Base-by-base conservation (phyloP, 257 asterid species). In the Lithospermum erythrorhizon region DNA sequence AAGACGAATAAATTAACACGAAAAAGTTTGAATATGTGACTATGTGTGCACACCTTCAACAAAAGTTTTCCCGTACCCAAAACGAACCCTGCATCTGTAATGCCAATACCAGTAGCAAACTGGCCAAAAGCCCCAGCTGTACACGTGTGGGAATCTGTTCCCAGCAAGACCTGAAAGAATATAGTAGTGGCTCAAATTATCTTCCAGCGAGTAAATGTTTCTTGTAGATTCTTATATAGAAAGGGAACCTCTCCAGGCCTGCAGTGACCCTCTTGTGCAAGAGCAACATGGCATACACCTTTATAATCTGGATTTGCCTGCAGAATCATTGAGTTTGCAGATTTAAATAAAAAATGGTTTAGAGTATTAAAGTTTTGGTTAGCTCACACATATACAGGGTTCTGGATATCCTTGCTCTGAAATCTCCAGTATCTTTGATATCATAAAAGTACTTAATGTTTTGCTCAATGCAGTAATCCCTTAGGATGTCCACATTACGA, bases 81-180 rank as follows among this genome's bases (percentile, higher is more conserved):
- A 27, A 93, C 96, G 56, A 93, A 93, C 30, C 97, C 96, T 0
- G 99, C 88, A 93, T 93, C 97, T 61, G 98, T 93, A 68, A 70
- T 86, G 63, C 98, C 97, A 70, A 89, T 89, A 70, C 97, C 96
- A 68, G 95, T 84, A 41, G 98, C 89, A 77, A 93, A 86, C 67
- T 89, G 97, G 57, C 98, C 97, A 79, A 89, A 93, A 67, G 97
- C 98, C 65, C 98, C 97, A 30, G 97, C 97, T 23, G 97, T 89
- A 74, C 97, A 89, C 9, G 97, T 89, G 73, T 88, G 97, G 1
- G 95, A 86, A 74, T 91, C 97, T 37, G 95, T 93, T 66, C 97
- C 97, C 62, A 84, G 72, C 83, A 88, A 71, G 53, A 93, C 97
- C 96, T 91, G 70, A 48, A 70, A 45, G 63, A 65, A 74, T 52